Evolutionary conservation across 768 basidiomycete genomes (phyloP).

Genomic region (Cystofilobasidium ferigula): DNA sequence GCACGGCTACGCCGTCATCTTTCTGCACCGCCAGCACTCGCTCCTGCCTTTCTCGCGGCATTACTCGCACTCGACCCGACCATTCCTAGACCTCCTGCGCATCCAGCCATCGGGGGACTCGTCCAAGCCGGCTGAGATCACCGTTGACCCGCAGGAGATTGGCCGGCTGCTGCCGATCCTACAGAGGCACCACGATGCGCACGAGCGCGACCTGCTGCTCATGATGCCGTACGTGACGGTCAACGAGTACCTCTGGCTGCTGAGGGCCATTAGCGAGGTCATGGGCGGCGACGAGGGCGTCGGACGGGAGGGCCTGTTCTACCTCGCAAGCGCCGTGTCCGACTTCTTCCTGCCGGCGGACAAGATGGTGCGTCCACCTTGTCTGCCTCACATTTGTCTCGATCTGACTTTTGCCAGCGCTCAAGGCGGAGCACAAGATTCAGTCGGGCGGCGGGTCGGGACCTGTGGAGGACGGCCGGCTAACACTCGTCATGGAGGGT

Average conservation of each 20-base stretch:
- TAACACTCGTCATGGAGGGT: constrained; percentile 96
- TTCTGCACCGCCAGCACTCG: constrained; percentile 96
- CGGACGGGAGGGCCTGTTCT: constrained; percentile 71
- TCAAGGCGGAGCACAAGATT: constrained; percentile 98
- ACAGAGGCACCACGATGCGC: constrained; percentile 66
- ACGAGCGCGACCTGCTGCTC: constrained; percentile 60
- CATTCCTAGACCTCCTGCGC: constrained; percentile 88
- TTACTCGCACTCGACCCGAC: constrained; percentile 95
- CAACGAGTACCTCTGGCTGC: constrained; percentile 87
- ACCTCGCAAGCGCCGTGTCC: constrained; percentile 93
- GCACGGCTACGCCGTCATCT: constrained; percentile 85
- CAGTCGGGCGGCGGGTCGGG: constrained; percentile 58
- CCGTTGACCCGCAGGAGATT: constrained; percentile 57
- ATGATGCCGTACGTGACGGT: constrained; percentile 86
- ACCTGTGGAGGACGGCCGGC: constrained; percentile 26
- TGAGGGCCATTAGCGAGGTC: constrained; percentile 68
- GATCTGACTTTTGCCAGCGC: neutral
- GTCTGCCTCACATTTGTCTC: neutral
- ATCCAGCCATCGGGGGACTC: constrained; percentile 39
- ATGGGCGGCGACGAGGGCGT: constrained; percentile 47
- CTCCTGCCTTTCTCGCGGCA: constrained; percentile 94
- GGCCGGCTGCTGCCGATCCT: constrained; percentile 60
- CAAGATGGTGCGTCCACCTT: constrained; percentile 56
- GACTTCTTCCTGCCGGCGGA: constrained; percentile 93
- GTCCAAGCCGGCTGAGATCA: constrained; percentile 43